Percentiles rank a stretch among this genome's conserved stretches.
Evolutionary conservation across 2,329 filamentous ascomycete species (phyloP).

Genomic region (Fusarium irregulare): DNA sequence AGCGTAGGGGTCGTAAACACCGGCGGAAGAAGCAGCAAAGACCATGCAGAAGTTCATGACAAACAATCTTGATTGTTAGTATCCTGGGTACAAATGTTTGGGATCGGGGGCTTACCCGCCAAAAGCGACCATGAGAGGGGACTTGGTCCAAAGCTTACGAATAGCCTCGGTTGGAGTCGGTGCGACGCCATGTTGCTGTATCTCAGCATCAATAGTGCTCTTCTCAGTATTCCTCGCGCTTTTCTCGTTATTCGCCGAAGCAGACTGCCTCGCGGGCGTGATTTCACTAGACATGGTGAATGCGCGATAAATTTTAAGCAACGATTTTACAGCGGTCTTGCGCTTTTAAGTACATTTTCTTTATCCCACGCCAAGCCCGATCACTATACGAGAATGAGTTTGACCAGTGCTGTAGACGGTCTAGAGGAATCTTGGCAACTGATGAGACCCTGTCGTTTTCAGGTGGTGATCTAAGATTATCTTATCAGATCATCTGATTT

Average conservation of each 20-base stretch:
- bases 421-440: not conserved
- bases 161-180: not conserved
- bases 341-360: not conserved
- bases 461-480: not conserved
- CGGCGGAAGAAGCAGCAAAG: slow-evolving; percentile 26
- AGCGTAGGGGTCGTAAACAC: slow-evolving; percentile 33
- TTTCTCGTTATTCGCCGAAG: not conserved
- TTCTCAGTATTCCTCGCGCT: not conserved
- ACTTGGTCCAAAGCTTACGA: not conserved
- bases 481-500: not conserved
- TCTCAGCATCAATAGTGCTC: not conserved
- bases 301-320: not conserved
- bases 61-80: accelerated
- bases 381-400: not conserved
- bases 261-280: not conserved
- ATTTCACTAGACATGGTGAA: not conserved
- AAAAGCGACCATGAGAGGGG: not conserved
- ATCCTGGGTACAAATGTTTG: accelerated
- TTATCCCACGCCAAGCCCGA: not conserved
- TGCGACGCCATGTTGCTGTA: not conserved
- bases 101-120: not conserved
- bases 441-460: not conserved
- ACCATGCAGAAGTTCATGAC: slow-evolving; percentile 40
- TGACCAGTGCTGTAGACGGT: not conserved
- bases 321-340: not conserved